phyloP scores from a whole-genome alignment of 176 grass and related monocot genomes.

The Oryza nivara region DNA sequence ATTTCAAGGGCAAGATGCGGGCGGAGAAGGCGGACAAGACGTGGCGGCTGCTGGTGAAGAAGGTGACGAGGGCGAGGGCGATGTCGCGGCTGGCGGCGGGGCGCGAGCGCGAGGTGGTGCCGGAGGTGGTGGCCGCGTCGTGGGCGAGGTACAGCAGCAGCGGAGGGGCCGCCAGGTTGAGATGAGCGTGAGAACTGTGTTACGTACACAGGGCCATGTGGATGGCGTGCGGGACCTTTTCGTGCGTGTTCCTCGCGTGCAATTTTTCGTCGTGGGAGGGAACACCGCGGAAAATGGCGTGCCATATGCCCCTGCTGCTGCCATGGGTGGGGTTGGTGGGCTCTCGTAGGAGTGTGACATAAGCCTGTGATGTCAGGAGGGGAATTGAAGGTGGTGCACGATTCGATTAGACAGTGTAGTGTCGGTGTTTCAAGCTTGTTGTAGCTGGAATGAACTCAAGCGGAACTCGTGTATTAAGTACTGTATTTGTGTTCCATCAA shows the following conservation, averaged over 20 bases:
- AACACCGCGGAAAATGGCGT: neutral
- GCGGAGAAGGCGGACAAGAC: slow-evolving; percentile 60
- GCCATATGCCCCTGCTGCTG: neutral
- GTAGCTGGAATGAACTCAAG: neutral
- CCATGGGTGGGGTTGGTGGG: neutral
- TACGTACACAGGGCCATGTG: neutral
- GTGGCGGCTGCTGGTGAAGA: slow-evolving; percentile 76
- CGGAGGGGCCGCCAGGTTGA: slow-evolving; percentile 22
- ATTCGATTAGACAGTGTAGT: neutral
- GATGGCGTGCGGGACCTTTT: neutral
- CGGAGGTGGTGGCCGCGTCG: slow-evolving; percentile 41
- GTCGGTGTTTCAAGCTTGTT: neutral
- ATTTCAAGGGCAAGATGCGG: slow-evolving; percentile 58
- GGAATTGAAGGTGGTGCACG: neutral
- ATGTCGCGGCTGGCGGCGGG: slow-evolving; percentile 52
- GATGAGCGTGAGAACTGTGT: neutral
- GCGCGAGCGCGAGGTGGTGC: slow-evolving; percentile 24
- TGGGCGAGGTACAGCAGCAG: slow-evolving; percentile 45
- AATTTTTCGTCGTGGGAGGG: neutral
- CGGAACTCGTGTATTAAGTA: neutral
- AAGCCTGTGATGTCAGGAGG: neutral
- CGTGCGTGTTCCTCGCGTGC: neutral
- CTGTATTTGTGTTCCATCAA: no score
- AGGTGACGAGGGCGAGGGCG: slow-evolving; percentile 53
- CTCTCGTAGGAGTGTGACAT: neutral